phyloP scores from a whole-genome alignment of 192 early-diverging fungal species.

The Lunasporangiospora selenospora region DNA sequence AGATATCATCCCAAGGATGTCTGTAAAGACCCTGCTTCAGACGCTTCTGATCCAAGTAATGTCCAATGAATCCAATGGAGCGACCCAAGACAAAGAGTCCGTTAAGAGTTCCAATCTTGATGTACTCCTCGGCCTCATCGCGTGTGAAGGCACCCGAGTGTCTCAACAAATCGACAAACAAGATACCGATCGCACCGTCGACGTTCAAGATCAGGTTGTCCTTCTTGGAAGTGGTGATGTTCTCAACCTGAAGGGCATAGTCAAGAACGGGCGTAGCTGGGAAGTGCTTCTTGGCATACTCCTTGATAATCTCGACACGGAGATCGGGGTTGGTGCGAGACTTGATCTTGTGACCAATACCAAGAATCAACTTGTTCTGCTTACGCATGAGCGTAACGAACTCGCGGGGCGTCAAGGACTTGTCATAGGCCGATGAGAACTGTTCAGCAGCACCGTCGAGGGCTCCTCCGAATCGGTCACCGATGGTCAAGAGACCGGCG shows the following conservation, averaged over 20 bases:
- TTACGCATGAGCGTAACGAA: constrained; percentile 94
- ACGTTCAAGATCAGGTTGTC: constrained; percentile 96
- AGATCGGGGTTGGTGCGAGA: constrained; percentile 97
- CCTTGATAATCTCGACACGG: constrained; percentile 93
- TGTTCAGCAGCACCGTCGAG: constrained; percentile 93
- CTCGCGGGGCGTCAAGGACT: constrained; percentile 87
- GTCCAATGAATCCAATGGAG: constrained; percentile 95
- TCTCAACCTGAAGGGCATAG: constrained; percentile 93
- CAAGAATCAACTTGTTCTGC: constrained; percentile 95
- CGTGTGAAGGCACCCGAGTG: constrained; percentile 89
- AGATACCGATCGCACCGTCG: constrained; percentile 91
- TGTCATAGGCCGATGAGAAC: constrained; percentile 92
- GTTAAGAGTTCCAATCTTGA: constrained; percentile 93
- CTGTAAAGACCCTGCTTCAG: constrained; percentile 98
- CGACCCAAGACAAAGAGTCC: constrained; percentile 95
- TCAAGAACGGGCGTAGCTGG: constrained; percentile 82
- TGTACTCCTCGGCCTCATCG: constrained; percentile 96
- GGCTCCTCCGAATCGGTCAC: constrained; percentile 96
- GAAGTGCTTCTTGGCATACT: constrained; percentile 89
- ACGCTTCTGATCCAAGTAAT: constrained; percentile 96
- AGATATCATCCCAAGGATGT: constrained; percentile 97
- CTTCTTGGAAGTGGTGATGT: constrained; percentile 96
- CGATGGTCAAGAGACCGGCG: constrained; percentile 91
- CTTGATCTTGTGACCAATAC: constrained; percentile 99
- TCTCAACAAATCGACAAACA: constrained; percentile 92